Conservation (phyloP, 352 stramenopile species). For the Phytopythium sindhum region DNA sequence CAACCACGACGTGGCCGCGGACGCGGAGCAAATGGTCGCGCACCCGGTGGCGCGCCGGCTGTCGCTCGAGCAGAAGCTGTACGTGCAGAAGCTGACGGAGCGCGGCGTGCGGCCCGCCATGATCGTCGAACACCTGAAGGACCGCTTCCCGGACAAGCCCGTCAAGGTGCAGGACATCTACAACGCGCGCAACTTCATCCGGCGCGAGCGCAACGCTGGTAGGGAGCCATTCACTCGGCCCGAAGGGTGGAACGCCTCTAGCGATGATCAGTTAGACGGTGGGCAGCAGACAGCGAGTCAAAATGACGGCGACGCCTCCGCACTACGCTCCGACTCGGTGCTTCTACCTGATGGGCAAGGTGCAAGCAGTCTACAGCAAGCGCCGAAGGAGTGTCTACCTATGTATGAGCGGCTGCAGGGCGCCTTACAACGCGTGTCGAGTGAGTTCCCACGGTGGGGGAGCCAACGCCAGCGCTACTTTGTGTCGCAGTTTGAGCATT, state of each 20-base stretch:
- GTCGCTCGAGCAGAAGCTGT: slow-evolving; percentile 32
- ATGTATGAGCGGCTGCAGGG: background rate
- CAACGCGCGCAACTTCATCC: slow-evolving; percentile 47
- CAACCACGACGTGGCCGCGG: slow-evolving; percentile 25
- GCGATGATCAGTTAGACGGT: background rate
- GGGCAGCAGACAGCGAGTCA: background rate
- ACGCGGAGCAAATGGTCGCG: slow-evolving; percentile 18
- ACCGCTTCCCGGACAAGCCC: slow-evolving; percentile 34
- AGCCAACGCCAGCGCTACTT: background rate
- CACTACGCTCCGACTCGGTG: background rate
- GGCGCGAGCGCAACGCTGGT: slow-evolving; percentile 28
- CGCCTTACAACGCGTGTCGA: background rate
- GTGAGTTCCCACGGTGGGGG: slow-evolving; percentile 1
- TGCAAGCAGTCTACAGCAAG: background rate
- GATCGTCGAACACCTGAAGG: slow-evolving; percentile 38
- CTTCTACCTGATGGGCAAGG: background rate
- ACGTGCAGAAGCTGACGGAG: slow-evolving; percentile 34
- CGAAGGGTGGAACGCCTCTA: background rate
- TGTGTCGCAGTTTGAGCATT: background rate
- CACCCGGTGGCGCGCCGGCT: slow-evolving; percentile 33
- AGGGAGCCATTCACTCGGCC: slow-evolving; percentile 22
- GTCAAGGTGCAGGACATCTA: slow-evolving; percentile 54
- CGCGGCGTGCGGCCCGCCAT: slow-evolving; percentile 20
- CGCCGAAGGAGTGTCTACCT: background rate
- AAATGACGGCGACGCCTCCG: background rate